phyloP scores from a whole-genome alignment of 768 basidiomycete genomes.

The Paxillus ammoniavirescens region DNA sequence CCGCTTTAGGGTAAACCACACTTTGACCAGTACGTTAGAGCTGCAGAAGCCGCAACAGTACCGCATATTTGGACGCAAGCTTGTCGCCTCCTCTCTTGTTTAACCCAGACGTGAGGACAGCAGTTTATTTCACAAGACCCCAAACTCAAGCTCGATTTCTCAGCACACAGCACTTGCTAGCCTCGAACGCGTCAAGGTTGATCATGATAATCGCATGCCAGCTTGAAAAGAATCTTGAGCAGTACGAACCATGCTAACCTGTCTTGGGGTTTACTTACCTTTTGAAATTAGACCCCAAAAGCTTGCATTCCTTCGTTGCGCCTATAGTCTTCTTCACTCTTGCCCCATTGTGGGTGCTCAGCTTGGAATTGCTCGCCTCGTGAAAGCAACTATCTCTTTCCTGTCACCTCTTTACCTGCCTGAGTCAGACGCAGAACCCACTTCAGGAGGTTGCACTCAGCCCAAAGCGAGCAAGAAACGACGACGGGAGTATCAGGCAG shows the following conservation, averaged over 20 bases:
- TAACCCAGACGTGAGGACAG: conserved; percentile 48
- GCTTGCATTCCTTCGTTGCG: conserved; percentile 43
- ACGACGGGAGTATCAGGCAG: conserved; percentile 68
- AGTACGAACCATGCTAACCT: conserved; percentile 37
- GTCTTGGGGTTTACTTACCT: conserved; percentile 3
- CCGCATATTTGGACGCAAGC: conserved; percentile 52
- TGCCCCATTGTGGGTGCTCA: conserved; percentile 48
- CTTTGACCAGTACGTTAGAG: conserved; percentile 48
- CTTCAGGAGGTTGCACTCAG: conserved; percentile 21
- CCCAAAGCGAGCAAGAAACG: conserved; percentile 66
- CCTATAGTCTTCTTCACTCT: conserved; percentile 41
- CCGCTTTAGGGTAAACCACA: conserved; percentile 43
- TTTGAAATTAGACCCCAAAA: conserved; percentile 33
- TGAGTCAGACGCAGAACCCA: conserved; percentile 30
- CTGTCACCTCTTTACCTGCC: conserved; percentile 48
- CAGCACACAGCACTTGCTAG: conserved; percentile 55
- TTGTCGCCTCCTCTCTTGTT: conserved; percentile 47
- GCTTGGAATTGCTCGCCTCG: conserved; percentile 50
- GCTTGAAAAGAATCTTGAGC: conserved; percentile 52
- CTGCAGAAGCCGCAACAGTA: conserved; percentile 49
- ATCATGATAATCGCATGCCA: conserved; percentile 53
- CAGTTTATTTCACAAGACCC: not conserved
- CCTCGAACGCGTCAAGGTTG: conserved; percentile 55
- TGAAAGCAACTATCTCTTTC: conserved; percentile 49
- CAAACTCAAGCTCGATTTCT: not conserved